A percentile compares a stretch with the other conserved stretches of the same genome.
These are phyloP conservation scores for Fusarium beomiforme DNA, from an alignment of 2,329 filamentous ascomycete species.

Conservation along the genomic window DNA sequence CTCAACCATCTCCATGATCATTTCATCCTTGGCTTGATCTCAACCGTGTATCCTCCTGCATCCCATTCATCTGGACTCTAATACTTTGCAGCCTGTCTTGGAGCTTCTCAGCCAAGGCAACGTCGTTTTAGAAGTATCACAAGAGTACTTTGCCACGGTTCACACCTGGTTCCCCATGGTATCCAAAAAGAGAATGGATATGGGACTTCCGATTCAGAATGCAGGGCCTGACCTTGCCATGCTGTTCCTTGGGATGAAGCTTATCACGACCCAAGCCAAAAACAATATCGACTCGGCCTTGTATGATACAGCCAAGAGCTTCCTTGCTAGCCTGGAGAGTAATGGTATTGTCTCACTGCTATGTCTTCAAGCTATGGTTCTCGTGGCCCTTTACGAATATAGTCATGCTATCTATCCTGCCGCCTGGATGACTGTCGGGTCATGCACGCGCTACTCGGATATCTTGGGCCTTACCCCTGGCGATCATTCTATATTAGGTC, in stretches of 20 bases:
- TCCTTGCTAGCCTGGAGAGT: neutral
- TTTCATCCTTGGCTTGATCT: neutral
- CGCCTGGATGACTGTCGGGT: neutral
- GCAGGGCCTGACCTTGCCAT: neutral
- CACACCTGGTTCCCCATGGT: neutral
- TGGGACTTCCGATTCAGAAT: neutral
- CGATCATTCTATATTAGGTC: neutral
- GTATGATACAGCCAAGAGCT: neutral
- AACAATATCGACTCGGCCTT: neutral
- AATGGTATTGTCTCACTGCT: accelerated
- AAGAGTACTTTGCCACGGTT: neutral
- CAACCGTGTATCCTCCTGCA: neutral
- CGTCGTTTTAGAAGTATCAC: neutral
- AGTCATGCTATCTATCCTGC: neutral
- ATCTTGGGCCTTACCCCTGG: neutral
- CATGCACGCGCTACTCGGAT: neutral
- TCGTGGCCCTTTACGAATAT: neutral
- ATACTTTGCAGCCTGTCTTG: neutral
- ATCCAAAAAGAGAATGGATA: neutral
- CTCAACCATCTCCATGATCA: neutral
- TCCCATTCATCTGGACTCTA: neutral
- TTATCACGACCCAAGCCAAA: neutral
- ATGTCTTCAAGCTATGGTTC: neutral
- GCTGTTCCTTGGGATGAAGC: neutral
- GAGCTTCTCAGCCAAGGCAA: neutral